These are phyloP conservation scores for Penicillium flavigenum DNA, from an alignment of 495 filamentous ascomycete genomes.

Conservation along the genomic window DNA sequence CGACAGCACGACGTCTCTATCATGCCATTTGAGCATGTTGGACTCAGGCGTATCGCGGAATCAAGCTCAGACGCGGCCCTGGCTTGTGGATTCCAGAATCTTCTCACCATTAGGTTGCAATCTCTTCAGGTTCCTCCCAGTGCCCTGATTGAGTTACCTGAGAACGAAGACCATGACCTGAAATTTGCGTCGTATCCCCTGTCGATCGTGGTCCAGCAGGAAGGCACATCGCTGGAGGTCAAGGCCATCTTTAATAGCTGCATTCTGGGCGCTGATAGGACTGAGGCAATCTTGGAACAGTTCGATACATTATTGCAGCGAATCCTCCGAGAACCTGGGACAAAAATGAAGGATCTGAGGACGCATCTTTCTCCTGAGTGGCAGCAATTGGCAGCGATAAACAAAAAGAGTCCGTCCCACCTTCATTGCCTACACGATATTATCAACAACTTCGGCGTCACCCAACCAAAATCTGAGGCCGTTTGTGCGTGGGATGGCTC, in stretches of 20 bases:
- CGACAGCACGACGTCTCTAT: not conserved
- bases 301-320: not conserved
- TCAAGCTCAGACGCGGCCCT: not conserved
- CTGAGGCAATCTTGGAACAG: not conserved
- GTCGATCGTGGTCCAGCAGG: not conserved
- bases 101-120: conserved; percentile 1
- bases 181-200: conserved; percentile 1
- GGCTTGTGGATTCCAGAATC: conserved; percentile 3
- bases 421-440: not conserved
- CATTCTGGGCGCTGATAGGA: not conserved
- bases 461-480: not conserved
- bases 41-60: not conserved
- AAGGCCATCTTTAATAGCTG: not conserved
- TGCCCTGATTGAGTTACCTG: not conserved
- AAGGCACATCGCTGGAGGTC: not conserved
- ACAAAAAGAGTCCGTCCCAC: not conserved
- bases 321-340: not conserved
- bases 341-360: not conserved
- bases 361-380: not conserved
- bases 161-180: not conserved
- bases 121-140: not conserved
- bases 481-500: conserved; percentile 1
- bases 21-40: conserved; percentile 3
- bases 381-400: not conserved
- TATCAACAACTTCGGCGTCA: not conserved